Conservation (phyloP, 2,329 filamentous ascomycete species). For the Elsinoe perseae region DNA sequence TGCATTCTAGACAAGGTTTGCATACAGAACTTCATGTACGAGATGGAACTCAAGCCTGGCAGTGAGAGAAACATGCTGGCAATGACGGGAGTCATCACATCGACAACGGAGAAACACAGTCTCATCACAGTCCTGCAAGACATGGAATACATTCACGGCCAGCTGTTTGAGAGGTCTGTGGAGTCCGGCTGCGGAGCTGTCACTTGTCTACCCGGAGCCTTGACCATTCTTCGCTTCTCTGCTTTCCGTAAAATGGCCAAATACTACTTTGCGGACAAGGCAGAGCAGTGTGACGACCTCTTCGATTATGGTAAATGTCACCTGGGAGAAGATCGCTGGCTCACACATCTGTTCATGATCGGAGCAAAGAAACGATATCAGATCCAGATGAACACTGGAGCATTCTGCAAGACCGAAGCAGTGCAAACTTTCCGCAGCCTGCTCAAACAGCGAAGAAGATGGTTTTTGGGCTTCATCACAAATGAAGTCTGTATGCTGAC, state of each 20-base stretch:
- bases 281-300: conserved; percentile 87
- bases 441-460: conserved; percentile 87
- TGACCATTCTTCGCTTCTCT: conserved; percentile 92
- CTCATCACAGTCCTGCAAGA: conserved; percentile 90
- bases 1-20: conserved; percentile 88
- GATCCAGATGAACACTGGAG: conserved; percentile 94
- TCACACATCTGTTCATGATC: conserved; percentile 98
- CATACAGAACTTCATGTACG: conserved; percentile 95
- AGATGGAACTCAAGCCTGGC: conserved; percentile 94
- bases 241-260: conserved; percentile 95
- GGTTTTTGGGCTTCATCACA: conserved; percentile 96
- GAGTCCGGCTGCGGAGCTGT: conserved; percentile 92
- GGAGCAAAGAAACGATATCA: conserved; percentile 87
- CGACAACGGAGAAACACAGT: conserved; percentile 79
- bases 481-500: conserved; percentile 99
- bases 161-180: conserved; percentile 90
- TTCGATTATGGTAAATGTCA: conserved; percentile 97
- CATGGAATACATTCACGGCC: conserved; percentile 96
- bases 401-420: conserved; percentile 97
- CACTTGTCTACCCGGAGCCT: conserved; percentile 87
- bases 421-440: conserved; percentile 80
- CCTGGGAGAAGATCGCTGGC: conserved; percentile 89
- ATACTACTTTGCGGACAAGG: conserved; percentile 96
- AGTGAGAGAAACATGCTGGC: conserved; percentile 89
- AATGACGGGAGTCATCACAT: conserved; percentile 96